Conservation (phyloP, 805 yeast species). For the Wickerhamiella azymoides region DNA sequence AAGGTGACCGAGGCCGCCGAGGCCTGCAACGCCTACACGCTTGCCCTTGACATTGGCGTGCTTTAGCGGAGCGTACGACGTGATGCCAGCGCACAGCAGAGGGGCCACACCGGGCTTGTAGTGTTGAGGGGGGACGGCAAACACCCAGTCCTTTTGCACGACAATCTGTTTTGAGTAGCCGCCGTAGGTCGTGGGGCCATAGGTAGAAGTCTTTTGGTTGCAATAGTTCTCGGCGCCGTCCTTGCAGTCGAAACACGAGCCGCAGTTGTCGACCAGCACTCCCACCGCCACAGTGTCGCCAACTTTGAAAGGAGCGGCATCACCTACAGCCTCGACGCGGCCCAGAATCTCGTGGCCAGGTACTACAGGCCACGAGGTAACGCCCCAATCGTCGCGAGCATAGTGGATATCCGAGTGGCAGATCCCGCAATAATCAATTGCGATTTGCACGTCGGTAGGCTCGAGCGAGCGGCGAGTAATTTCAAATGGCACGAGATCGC, state of each 20-base stretch:
- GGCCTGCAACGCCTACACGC: constrained; percentile 46
- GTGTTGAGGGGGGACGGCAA: constrained; percentile 46
- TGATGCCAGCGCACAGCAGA: constrained; percentile 64
- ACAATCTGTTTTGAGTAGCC: constrained; percentile 25
- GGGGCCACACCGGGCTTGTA: constrained; percentile 51
- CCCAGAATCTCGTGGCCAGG: constrained; percentile 92
- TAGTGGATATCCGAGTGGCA: constrained; percentile 92
- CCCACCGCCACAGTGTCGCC: constrained; percentile 67
- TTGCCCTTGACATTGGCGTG: constrained; percentile 36
- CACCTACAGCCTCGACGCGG: constrained; percentile 63
- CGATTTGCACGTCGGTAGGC: constrained; percentile 62
- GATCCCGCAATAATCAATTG: constrained; percentile 79
- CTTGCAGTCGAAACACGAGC: background rate
- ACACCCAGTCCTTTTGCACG: constrained; percentile 46
- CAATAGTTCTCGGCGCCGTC: background rate
- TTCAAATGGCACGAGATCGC: constrained; percentile 33
- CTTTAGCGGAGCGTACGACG: constrained; percentile 54
- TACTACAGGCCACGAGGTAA: constrained; percentile 52
- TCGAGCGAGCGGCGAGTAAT: constrained; percentile 44
- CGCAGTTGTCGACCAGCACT: constrained; percentile 1
- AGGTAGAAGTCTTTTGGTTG: constrained; percentile 19
- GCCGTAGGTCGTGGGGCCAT: constrained; percentile 34
- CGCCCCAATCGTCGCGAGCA: constrained; percentile 81
- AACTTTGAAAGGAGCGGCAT: constrained; percentile 50
- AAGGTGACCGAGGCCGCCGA: constrained; percentile 57